Evolutionary conservation across 352 stramenopile genomes (phyloP), one percentile per base, ranked within the genome.

Genomic region (Pythium angustatum): DNA sequence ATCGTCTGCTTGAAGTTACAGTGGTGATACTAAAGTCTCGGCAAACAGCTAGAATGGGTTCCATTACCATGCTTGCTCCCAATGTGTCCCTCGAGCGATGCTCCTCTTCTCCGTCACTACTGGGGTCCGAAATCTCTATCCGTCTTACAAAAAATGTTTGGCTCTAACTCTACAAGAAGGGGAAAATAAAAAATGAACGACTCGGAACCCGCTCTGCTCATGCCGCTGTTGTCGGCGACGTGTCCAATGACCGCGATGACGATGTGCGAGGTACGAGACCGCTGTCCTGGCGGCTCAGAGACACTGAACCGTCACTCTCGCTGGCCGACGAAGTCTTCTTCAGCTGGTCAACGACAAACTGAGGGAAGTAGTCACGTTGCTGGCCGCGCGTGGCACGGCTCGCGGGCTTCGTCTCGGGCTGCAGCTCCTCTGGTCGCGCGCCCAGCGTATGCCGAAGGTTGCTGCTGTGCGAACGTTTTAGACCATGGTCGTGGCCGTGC

Each of bases 311-410:
- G 10, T 24, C 22, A 17, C 15, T 53, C 41, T 62, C 55, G 21
- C 24, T 38, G n/a, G 57, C 19, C 17, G 61, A 62, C 9, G 61
- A 27, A 33, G 62, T 62, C 54, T 58, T 64, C 56, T 70, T 70
- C 21, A 70, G 28, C 26, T 62, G 63, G 22, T 65, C 63, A 12
- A 65, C 63, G 40, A 70, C 56, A 58, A 70, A 70, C 63, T 64
- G 54, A 19, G 63, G 63, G 30, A 70, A 70, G 50, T 65, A 70
- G 47, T 56, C 43, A 21, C 49, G 61, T n/a, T n/a, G n/a, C 34
- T 58, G 31, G 52, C 43, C 44, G 33, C 28, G 21, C 2, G 30
- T 17, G 5, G 28, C n/a, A 5, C 17, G 21, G 15, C 4, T 40
- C 2, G 27, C n/a, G 2, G 19, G 36, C 31, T 48, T 26, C 10